Percentiles rank a stretch among this genome's conserved stretches.
phyloP scores from a whole-genome alignment of 1,284 basidiomycete genomes.

The Termitomyces sp. region DNA sequence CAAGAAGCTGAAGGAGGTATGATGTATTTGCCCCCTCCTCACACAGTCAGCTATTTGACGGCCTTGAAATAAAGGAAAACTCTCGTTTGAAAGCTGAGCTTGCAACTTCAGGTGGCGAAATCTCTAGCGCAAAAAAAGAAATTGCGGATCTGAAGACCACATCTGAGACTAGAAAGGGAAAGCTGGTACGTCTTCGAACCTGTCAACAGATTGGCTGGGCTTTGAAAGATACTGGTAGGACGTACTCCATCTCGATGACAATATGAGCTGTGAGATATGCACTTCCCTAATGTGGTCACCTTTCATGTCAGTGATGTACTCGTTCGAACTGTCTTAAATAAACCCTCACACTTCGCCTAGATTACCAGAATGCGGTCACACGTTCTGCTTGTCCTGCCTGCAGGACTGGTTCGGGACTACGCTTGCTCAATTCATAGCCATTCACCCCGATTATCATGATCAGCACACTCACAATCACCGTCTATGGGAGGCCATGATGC shows the following conservation, averaged over 20 bases:
- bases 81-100: slow-evolving; percentile 8
- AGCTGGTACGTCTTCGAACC: slow-evolving; percentile 24
- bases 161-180: slow-evolving; percentile 18
- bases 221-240: slow-evolving; percentile 27
- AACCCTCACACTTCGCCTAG: slow-evolving; percentile 25
- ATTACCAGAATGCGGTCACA: slow-evolving; percentile 62
- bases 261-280: slow-evolving; percentile 59
- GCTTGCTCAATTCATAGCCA: slow-evolving; percentile 41
- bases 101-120: slow-evolving; percentile 17
- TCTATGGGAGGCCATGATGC: slow-evolving; percentile 15
- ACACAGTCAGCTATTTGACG: not conserved
- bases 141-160: slow-evolving; percentile 20
- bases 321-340: slow-evolving; percentile 5
- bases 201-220: not conserved
- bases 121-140: slow-evolving; percentile 19
- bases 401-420: slow-evolving; percentile 60
- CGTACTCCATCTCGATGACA: slow-evolving; percentile 43
- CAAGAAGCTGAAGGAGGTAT: slow-evolving; percentile 36
- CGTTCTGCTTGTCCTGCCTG: slow-evolving; percentile 60
- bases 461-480: slow-evolving; percentile 17
- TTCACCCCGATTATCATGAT: slow-evolving; percentile 42
- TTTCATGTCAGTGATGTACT: slow-evolving; percentile 41
- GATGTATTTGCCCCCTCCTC: not conserved
- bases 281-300: slow-evolving; percentile 57
- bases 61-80: slow-evolving; percentile 6